phyloP scores from a whole-genome alignment of 192 early-diverging fungal species.

The Backusella sp. region DNA sequence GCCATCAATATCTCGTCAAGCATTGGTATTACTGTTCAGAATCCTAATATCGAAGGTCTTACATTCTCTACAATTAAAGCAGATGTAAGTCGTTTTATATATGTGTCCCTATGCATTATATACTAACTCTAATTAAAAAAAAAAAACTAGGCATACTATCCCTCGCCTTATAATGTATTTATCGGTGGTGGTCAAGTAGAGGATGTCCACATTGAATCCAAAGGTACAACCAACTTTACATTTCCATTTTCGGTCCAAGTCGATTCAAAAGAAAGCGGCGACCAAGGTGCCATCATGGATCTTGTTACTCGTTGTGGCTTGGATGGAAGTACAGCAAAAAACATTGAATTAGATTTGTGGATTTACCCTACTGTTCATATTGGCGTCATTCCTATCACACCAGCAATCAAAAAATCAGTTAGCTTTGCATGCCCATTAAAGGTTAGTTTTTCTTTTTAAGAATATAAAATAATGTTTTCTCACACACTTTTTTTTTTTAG shows the following conservation, averaged over 20 bases:
- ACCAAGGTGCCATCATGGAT: slow-evolving; percentile 41
- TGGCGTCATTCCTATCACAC: slow-evolving; percentile 41
- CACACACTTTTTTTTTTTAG: neutral
- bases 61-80: slow-evolving; percentile 46
- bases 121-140: neutral
- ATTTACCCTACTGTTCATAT: slow-evolving; percentile 48
- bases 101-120: neutral
- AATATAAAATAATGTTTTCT: neutral
- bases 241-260: slow-evolving; percentile 49
- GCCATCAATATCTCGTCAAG: neutral
- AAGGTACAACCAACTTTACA: slow-evolving; percentile 36
- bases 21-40: slow-evolving; percentile 35
- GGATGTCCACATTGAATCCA: slow-evolving; percentile 40
- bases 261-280: slow-evolving; percentile 18
- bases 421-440: slow-evolving; percentile 40
- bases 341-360: slow-evolving; percentile 44
- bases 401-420: slow-evolving; percentile 38
- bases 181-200: slow-evolving; percentile 48
- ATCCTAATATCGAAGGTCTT: slow-evolving; percentile 48
- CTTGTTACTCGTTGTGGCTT: slow-evolving; percentile 45
- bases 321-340: slow-evolving; percentile 17
- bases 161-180: slow-evolving; percentile 29
- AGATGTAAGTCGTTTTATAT: slow-evolving; percentile 35
- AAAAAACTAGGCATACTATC: slow-evolving; percentile 53
- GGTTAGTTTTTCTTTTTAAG: slow-evolving; percentile 19